phyloP scores from a whole-genome alignment of 2,329 filamentous ascomycete species.

The Scorias spongiosa region DNA sequence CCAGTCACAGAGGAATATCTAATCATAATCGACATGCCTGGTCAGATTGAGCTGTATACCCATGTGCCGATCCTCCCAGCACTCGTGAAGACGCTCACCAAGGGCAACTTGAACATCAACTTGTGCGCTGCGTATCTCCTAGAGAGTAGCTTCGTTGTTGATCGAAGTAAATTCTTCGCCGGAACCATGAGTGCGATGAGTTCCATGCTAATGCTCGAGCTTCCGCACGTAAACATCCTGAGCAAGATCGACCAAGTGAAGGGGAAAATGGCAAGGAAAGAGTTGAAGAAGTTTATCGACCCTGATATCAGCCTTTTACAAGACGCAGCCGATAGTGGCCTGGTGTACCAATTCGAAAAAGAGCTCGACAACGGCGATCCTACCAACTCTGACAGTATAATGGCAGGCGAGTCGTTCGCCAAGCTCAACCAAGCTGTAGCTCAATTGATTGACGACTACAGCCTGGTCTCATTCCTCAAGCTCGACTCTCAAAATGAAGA shows the following conservation, averaged over 20 bases:
- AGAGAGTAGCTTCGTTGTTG: constrained; percentile 88
- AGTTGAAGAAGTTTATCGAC: constrained; percentile 78
- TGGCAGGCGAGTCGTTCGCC: constrained; percentile 70
- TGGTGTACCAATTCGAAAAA: constrained; percentile 24
- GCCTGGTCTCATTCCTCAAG: constrained; percentile 91
- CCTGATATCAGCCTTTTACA: constrained; percentile 72
- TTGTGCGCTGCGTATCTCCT: constrained; percentile 89
- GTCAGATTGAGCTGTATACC: constrained; percentile 96
- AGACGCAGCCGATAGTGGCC: constrained; percentile 50
- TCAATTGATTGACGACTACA: constrained; percentile 87
- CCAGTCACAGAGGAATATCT: constrained; percentile 85
- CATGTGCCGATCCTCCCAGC: constrained; percentile 85
- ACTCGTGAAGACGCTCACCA: constrained; percentile 66
- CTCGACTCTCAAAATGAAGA: constrained; percentile 84
- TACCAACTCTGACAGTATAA: constrained; percentile 50
- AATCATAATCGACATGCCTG: constrained; percentile 96
- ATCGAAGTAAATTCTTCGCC: constrained; percentile 93
- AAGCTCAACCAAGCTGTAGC: constrained; percentile 78
- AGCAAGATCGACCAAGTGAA: constrained; percentile 97
- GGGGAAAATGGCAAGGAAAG: constrained; percentile 71
- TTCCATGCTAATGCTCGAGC: constrained; percentile 96
- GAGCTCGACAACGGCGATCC: constrained; percentile 41
- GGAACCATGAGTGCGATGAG: constrained; percentile 94
- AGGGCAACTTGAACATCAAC: constrained; percentile 72
- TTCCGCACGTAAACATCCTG: constrained; percentile 90